Evolutionary conservation across 306 rosid genomes (phyloP), one percentile per base, ranked within the genome.

Genomic region (Inga leiocalycina): DNA sequence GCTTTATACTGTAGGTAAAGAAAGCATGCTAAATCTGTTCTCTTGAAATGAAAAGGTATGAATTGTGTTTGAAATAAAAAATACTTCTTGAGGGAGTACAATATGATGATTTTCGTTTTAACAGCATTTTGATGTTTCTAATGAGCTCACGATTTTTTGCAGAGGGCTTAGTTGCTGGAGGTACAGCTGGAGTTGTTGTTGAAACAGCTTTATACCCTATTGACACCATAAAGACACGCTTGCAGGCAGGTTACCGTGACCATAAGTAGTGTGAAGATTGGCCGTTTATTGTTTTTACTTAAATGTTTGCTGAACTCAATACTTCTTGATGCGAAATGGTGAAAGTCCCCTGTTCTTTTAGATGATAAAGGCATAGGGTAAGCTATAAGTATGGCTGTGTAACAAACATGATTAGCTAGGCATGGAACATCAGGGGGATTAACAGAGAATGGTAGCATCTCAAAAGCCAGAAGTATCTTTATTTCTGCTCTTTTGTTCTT

Each of bases 121-220:
- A 59, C 49, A 75, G 65, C 46, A 74, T 69, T 65, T 75, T 67
- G 66, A 69, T 76, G 65, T 54, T 85, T 82, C 73, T 91, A 79
- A 84, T 41, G 80, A 44, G 51, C 82, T 51, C 56, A 74, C 35
- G 79, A 79, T 79, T 85, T 89, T 85, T 89, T 88, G 94, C 93
- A 95, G 99, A 95, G 91, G 98, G 98, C 49, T 85, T 87, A 75
- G 88, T 95, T 76, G 98, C 99, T 20, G 98, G 98, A 83, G 99
- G 97, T 83, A 88, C 97, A 57, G 93, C 99, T 65, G 99, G 97
- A 76, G 99, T 91, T 69, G 94, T 95, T 83, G 99, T 95, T 79
- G 99, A 95, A 91, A 90, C 99, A 65, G 96, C 92, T 89, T 84
- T 95, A 82, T 95, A 95, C 86, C 98, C 99, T 59, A 95, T 95